Evolutionary conservation across 1,284 basidiomycete species (phyloP).

Genomic region (Cutaneotrichosporon daszewskae): DNA sequence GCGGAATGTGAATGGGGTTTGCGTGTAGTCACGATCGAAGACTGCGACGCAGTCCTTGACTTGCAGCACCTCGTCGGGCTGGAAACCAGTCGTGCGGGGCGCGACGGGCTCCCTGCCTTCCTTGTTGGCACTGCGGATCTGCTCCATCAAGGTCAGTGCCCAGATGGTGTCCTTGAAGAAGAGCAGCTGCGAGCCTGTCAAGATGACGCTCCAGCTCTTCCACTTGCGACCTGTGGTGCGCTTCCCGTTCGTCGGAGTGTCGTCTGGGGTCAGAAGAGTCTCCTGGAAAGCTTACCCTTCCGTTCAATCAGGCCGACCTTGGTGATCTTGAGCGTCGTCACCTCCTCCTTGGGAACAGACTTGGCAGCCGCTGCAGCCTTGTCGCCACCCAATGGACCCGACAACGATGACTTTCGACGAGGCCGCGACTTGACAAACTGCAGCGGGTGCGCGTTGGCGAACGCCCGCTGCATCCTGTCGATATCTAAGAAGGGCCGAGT

Average conservation of each 20-base stretch:
- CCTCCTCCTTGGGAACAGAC: conserved; percentile 15
- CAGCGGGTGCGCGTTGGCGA: conserved; percentile 66
- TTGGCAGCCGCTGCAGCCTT: background rate
- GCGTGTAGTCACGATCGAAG: conserved; percentile 67
- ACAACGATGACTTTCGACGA: conserved; percentile 17
- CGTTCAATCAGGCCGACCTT: conserved; percentile 77
- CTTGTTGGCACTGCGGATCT: conserved; percentile 43
- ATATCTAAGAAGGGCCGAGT: conserved; percentile 65
- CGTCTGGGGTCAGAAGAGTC: conserved; percentile 51
- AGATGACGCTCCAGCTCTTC: conserved; percentile 76
- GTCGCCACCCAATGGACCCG: background rate
- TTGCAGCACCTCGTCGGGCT: conserved; percentile 80
- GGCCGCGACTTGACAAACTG: conserved; percentile 44
- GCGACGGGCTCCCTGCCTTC: conserved; percentile 36
- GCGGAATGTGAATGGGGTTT: conserved; percentile 72
- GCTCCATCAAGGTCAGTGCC: conserved; percentile 58
- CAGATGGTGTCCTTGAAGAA: conserved; percentile 81
- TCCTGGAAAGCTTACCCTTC: conserved; percentile 52
- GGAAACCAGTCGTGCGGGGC: conserved; percentile 59
- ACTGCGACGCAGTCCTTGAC: conserved; percentile 74
- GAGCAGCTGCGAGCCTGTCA: conserved; percentile 85
- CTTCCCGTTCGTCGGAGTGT: conserved; percentile 64
- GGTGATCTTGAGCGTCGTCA: conserved; percentile 61
- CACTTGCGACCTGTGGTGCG: conserved; percentile 76
- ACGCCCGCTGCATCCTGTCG: conserved; percentile 61